phyloP scores from a whole-genome alignment of 2,329 filamentous ascomycete genomes.

The Curvularia sp. region DNA sequence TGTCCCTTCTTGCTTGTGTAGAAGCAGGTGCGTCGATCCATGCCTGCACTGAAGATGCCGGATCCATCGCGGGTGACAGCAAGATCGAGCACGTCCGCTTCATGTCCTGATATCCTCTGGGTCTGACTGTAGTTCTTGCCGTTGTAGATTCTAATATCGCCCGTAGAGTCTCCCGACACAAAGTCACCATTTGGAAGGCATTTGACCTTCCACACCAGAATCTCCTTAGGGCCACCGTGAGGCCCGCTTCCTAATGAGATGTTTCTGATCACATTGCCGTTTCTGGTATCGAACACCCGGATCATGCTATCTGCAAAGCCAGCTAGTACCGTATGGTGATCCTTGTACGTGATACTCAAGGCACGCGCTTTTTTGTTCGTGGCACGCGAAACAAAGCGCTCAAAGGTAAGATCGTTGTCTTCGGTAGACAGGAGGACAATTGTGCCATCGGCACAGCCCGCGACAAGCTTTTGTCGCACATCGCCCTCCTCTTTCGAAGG shows the following conservation, averaged over 20 bases:
- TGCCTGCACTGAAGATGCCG: constrained; percentile 86
- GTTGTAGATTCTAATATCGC: constrained; percentile 92
- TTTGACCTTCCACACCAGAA: constrained; percentile 93
- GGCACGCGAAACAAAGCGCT: constrained; percentile 76
- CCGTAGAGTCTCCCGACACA: constrained; percentile 92
- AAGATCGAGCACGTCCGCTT: constrained; percentile 90
- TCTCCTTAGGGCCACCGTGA: constrained; percentile 78
- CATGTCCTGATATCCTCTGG: constrained; percentile 85
- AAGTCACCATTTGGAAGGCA: constrained; percentile 87
- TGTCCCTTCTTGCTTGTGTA: constrained; percentile 64
- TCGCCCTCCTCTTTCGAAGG: constrained; percentile 30
- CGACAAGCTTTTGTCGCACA: constrained; percentile 70
- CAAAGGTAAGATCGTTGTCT: constrained; percentile 81
- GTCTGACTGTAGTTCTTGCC: constrained; percentile 88
- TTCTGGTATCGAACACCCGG: constrained; percentile 84
- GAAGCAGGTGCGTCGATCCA: constrained; percentile 85
- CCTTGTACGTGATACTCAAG: constrained; percentile 89
- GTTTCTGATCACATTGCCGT: constrained; percentile 75
- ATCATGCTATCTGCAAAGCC: constrained; percentile 98
- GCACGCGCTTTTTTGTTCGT: constrained; percentile 86
- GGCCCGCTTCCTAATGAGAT: constrained; percentile 87
- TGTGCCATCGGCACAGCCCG: constrained; percentile 89
- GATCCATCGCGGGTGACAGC: constrained; percentile 80
- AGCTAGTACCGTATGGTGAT: constrained; percentile 79
- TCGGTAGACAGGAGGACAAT: constrained; percentile 86